Evolutionary conservation across 2,329 filamentous ascomycete species (phyloP).

Genomic region (Penicillium italicum): DNA sequence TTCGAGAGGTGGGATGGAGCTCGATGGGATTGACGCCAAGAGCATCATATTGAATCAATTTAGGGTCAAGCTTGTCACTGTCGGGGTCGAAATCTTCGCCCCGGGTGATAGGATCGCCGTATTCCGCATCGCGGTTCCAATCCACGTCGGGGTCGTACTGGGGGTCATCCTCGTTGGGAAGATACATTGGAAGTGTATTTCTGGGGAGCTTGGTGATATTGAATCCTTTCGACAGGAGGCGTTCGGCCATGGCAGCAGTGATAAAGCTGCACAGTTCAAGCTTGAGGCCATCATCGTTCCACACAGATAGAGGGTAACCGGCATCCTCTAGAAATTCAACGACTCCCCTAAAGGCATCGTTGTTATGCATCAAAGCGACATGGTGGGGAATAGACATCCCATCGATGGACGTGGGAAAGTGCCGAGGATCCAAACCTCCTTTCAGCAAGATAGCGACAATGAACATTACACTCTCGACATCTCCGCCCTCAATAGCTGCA

Average conservation of each 20-base stretch:
- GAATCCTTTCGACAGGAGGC: neutral
- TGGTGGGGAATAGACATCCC: constrained; percentile 3
- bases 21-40: neutral
- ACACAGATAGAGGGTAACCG: neutral
- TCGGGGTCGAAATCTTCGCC: neutral
- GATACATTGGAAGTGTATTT: neutral
- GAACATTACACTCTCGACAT: neutral
- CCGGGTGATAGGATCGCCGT: neutral
- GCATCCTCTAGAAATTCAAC: neutral
- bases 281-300: constrained; percentile 6
- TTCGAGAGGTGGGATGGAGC: neutral
- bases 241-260: neutral
- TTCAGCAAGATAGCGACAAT: neutral
- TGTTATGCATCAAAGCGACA: neutral
- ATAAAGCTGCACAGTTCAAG: constrained; percentile 1
- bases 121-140: neutral
- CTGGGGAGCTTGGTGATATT: constrained; percentile 3
- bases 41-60: neutral
- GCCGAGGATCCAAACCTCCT: neutral
- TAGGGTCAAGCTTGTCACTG: neutral
- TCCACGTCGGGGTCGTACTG: neutral
- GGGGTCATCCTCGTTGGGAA: neutral
- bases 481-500: neutral
- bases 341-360: neutral
- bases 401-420: neutral